Evolutionary conservation across 495 filamentous ascomycete genomes (phyloP).

Genomic region (Staphylotrichum longicolle): DNA sequence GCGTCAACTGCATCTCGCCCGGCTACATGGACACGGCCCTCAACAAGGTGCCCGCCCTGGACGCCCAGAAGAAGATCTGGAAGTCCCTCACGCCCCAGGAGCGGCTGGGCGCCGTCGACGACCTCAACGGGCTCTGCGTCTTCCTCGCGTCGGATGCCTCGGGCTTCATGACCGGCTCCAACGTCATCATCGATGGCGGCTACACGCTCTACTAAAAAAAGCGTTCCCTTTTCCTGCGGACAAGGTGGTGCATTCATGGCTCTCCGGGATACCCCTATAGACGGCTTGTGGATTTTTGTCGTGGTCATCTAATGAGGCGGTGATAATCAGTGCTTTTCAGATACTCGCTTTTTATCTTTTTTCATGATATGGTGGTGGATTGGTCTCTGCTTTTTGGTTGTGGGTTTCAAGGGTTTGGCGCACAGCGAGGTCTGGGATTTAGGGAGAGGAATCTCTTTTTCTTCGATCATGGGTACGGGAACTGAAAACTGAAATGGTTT

Average conservation of each 20-base stretch:
- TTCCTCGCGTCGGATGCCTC: slow-evolving; percentile 73
- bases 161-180: slow-evolving; percentile 74
- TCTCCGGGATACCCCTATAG: slow-evolving; percentile 23
- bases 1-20: slow-evolving; percentile 75
- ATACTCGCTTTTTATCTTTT: slow-evolving; percentile 4
- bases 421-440: neutral
- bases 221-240: neutral
- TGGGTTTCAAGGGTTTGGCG: slow-evolving; percentile 5
- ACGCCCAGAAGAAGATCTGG: slow-evolving; percentile 80
- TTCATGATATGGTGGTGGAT: neutral
- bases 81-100: slow-evolving; percentile 67
- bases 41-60: slow-evolving; percentile 69
- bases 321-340: neutral
- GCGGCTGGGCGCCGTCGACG: slow-evolving; percentile 69
- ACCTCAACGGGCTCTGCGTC: slow-evolving; percentile 75
- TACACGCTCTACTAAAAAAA: slow-evolving; percentile 45
- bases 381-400: neutral
- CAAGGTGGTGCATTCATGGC: slow-evolving; percentile 1
- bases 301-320: no score
- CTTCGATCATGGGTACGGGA: neutral
- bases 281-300: slow-evolving; percentile 12
- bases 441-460: neutral
- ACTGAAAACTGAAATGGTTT: neutral
- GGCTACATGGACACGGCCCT: slow-evolving; percentile 80
- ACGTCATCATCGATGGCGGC: slow-evolving; percentile 72